Evolutionary conservation across 192 early-diverging fungal species (phyloP).

Genomic region (Umbelopsis vinacea): DNA sequence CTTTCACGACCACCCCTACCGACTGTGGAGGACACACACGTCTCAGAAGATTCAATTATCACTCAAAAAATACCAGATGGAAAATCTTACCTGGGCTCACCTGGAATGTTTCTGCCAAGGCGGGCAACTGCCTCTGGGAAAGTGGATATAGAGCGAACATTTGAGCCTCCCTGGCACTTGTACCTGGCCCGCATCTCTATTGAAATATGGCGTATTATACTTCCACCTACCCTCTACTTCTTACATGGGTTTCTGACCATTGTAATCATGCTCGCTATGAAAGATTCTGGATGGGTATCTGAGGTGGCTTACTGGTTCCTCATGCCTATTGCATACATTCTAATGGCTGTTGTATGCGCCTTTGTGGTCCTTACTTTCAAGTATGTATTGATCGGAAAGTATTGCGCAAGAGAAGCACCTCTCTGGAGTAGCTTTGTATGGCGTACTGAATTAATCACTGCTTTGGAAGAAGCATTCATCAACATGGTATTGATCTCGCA

Average conservation of each 20-base stretch:
- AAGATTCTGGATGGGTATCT: too few relatives aligned
- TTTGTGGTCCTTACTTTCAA: not conserved
- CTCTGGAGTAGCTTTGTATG: constrained; percentile 9
- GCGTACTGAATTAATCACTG: not conserved
- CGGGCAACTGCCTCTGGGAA: not conserved
- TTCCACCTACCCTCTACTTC: not conserved
- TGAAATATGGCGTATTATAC: not conserved
- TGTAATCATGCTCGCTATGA: not conserved
- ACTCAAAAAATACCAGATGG: not conserved
- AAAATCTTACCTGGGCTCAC: not conserved
- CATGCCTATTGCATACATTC: not conserved
- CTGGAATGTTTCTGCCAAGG: constrained; percentile 1
- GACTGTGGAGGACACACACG: not conserved
- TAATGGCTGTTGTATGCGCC: not conserved
- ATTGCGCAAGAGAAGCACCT: not conserved
- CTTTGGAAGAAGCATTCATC: not conserved
- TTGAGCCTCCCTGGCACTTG: not conserved
- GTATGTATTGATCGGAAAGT: not conserved
- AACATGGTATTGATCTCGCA: not conserved
- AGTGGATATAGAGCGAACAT: not conserved
- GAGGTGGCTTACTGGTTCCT: not conserved
- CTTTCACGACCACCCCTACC: constrained; percentile 3
- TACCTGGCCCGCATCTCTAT: not conserved
- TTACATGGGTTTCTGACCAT: too few relatives aligned
- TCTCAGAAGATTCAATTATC: not conserved